Percentiles rank a stretch among this genome's conserved stretches.
These are phyloP conservation scores for Lentinula edodes DNA, from an alignment of 768 basidiomycete species.

Conservation along the genomic window DNA sequence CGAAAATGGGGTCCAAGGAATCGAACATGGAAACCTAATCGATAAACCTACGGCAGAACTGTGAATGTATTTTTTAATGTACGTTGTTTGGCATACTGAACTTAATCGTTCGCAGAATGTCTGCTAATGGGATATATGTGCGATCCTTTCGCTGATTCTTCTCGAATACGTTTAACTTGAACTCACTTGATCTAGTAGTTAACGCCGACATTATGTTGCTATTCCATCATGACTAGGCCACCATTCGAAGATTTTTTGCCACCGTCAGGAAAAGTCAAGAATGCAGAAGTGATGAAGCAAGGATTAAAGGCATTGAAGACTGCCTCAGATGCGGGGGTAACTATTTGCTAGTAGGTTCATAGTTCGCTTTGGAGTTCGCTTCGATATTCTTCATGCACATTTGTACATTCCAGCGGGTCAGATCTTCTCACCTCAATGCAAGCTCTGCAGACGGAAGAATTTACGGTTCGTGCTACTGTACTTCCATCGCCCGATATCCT, in stretches of 20 bases:
- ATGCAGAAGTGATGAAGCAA: conserved; percentile 32
- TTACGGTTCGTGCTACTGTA: conserved; percentile 30
- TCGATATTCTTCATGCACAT: not conserved
- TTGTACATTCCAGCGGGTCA: conserved; percentile 11
- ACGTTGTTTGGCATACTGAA: not conserved
- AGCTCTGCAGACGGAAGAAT: conserved; percentile 38
- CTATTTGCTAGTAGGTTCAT: conserved; percentile 30
- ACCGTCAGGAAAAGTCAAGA: conserved; percentile 31
- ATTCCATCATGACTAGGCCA: conserved; percentile 35
- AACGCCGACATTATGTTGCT: conserved; percentile 37
- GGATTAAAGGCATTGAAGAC: conserved; percentile 35
- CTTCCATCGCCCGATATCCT: conserved; percentile 27
- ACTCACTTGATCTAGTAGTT: conserved; percentile 10
- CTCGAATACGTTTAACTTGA: not conserved
- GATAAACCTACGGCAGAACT: conserved; percentile 29
- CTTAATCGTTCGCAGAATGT: conserved; percentile 23
- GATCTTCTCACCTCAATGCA: conserved; percentile 35
- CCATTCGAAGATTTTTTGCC: conserved; percentile 37
- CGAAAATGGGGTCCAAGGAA: conserved; percentile 37
- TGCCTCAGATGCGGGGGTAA: conserved; percentile 35
- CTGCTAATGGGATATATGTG: conserved; percentile 30
- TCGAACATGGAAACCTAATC: conserved; percentile 43
- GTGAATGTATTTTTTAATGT: conserved; percentile 12
- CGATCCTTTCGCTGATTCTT: not conserved
- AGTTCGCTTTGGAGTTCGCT: not conserved